These are phyloP conservation scores for Xylariaceae sp. DNA, from an alignment of 2,329 filamentous ascomycete genomes.

Conservation along the genomic window DNA sequence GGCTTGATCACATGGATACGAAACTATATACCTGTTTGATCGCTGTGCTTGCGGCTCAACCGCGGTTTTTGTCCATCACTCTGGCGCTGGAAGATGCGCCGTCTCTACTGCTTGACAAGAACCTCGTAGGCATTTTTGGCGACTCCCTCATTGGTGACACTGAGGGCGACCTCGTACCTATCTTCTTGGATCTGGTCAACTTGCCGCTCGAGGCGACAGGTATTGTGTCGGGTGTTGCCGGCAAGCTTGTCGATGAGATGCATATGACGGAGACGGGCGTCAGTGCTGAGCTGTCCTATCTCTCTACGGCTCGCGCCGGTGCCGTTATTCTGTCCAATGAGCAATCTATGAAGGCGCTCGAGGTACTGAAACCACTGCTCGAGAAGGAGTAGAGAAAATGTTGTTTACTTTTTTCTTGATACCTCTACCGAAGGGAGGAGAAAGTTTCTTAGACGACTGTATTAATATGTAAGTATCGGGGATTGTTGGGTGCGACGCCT, in stretches of 20 bases:
- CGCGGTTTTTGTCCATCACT: slow-evolving; percentile 69
- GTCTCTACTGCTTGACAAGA: slow-evolving; percentile 68
- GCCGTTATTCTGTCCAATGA: slow-evolving; percentile 80
- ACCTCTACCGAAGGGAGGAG: background rate
- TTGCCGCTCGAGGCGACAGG: slow-evolving; percentile 86
- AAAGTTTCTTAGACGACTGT: too few species aligned
- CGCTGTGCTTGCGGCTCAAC: slow-evolving; percentile 57
- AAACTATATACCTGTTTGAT: slow-evolving; percentile 61
- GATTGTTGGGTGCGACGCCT: too few species aligned
- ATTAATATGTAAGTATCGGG: too few species aligned
- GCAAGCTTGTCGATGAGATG: slow-evolving; percentile 72
- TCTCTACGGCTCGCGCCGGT: slow-evolving; percentile 83
- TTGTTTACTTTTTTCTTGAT: too few species aligned
- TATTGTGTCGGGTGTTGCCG: slow-evolving; percentile 91
- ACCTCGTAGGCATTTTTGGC: slow-evolving; percentile 61
- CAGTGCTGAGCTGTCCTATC: slow-evolving; percentile 77
- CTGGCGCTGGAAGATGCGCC: slow-evolving; percentile 70
- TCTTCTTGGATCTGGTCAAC: slow-evolving; percentile 78
- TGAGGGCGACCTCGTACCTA: slow-evolving; percentile 71
- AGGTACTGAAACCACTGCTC: slow-evolving; percentile 58
- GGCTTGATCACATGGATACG: slow-evolving; percentile 59
- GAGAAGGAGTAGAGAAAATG: slow-evolving; percentile 29
- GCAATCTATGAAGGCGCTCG: slow-evolving; percentile 69
- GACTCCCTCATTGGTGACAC: slow-evolving; percentile 73
- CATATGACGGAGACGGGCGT: slow-evolving; percentile 38